Percentiles rank a stretch among this genome's conserved stretches.
phyloP scores from a whole-genome alignment of 345 rosid species.

The Citrus hindsii region DNA sequence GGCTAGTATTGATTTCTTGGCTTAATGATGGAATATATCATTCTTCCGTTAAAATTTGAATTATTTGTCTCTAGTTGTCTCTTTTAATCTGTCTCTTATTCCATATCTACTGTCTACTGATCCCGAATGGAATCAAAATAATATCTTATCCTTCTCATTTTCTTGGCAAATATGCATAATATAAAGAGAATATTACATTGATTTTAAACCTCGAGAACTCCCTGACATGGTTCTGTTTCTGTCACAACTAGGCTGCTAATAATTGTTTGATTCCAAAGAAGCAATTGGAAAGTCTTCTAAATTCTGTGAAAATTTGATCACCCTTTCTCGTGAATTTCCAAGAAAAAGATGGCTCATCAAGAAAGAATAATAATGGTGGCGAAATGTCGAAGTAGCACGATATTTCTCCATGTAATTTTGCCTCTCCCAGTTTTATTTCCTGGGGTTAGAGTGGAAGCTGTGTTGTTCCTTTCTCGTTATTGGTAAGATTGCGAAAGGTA shows the following conservation, averaged over 20 bases:
- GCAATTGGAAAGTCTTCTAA: background rate
- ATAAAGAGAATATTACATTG: background rate
- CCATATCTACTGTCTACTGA: background rate
- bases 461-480: slow-evolving; percentile 11
- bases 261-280: background rate
- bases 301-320: background rate
- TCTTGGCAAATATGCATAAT: background rate
- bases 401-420: background rate
- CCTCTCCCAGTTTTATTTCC: background rate
- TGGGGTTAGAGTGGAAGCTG: background rate
- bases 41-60: background rate
- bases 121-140: background rate
- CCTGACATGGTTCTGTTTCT: background rate
- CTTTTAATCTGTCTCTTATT: background rate
- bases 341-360: background rate
- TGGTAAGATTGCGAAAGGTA: slow-evolving; percentile 10
- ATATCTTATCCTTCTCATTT: background rate
- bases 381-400: background rate
- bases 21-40: background rate
- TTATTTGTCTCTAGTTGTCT: background rate
- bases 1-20: background rate
- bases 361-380: background rate
- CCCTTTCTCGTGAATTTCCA: background rate
- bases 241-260: background rate
- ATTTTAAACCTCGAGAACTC: background rate